Conservation (phyloP, 306 rosid species). For the Cicer pinnatifidum region DNA sequence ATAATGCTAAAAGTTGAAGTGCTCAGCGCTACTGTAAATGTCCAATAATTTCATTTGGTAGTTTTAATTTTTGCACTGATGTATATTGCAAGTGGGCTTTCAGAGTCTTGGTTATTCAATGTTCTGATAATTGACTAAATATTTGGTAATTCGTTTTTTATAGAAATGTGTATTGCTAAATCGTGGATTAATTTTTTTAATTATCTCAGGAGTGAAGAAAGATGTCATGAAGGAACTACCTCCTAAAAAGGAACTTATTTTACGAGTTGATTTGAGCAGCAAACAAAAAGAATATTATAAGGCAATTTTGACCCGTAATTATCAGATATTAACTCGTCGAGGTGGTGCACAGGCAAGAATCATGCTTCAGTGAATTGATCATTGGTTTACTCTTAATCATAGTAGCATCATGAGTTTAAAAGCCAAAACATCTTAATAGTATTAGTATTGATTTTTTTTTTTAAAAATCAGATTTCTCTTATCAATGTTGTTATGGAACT, state of each 20-base stretch:
- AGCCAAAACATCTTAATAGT: constrained; percentile 23
- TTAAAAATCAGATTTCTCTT: constrained; percentile 81
- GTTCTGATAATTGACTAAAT: constrained; percentile 26
- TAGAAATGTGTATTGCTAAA: constrained; percentile 26
- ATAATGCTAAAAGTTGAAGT: no score
- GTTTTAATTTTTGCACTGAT: background rate
- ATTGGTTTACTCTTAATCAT: constrained; percentile 31
- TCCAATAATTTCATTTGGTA: no score
- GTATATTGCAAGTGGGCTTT: constrained; percentile 23
- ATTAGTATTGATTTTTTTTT: constrained; percentile 35
- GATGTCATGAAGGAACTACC: constrained; percentile 99
- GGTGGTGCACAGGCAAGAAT: constrained; percentile 93
- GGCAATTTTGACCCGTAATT: constrained; percentile 97
- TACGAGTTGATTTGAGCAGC: constrained; percentile 90
- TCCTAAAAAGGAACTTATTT: constrained; percentile 95
- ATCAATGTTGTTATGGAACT: constrained; percentile 98
- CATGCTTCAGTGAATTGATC: constrained; percentile 28
- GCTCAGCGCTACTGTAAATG: no score
- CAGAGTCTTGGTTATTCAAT: constrained; percentile 20
- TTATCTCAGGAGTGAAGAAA: constrained; percentile 90
- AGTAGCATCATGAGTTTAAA: constrained; percentile 24
- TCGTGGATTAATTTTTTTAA: constrained; percentile 30
- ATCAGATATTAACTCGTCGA: constrained; percentile 91
- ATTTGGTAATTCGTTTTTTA: constrained; percentile 15
- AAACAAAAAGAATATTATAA: constrained; percentile 96